Evolutionary conservation across 768 basidiomycete genomes (phyloP).

Genomic region (Boletus pseudopeckii): DNA sequence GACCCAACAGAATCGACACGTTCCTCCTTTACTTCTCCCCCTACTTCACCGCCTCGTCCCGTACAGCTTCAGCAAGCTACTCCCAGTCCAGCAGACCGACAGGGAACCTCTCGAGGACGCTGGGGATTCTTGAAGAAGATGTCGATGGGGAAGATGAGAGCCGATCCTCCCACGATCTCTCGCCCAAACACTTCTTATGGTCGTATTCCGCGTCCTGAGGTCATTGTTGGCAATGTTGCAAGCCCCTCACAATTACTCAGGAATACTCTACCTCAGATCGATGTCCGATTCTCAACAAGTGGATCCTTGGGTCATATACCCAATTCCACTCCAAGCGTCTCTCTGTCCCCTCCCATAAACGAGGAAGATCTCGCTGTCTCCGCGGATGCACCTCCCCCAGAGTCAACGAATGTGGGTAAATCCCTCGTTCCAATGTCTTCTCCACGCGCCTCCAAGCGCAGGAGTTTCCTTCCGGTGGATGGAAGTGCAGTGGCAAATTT

Average conservation of each 20-base stretch:
- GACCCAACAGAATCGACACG: slow-evolving; percentile 12
- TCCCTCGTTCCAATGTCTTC: slow-evolving; percentile 43
- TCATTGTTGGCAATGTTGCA: slow-evolving; percentile 18
- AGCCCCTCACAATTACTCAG: slow-evolving; percentile 32
- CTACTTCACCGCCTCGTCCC: slow-evolving; percentile 27
- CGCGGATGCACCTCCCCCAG: neutral
- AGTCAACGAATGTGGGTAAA: slow-evolving; percentile 12
- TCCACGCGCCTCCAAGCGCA: slow-evolving; percentile 60
- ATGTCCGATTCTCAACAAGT: slow-evolving; percentile 69
- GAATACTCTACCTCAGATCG: slow-evolving; percentile 55
- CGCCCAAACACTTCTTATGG: slow-evolving; percentile 36
- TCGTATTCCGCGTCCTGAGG: slow-evolving; percentile 16
- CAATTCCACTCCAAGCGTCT: slow-evolving; percentile 31
- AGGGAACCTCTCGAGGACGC: slow-evolving; percentile 43
- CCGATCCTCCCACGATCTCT: slow-evolving; percentile 47
- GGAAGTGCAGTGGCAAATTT: slow-evolving; percentile 58
- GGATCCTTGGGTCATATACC: slow-evolving; percentile 55
- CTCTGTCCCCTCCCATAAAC: slow-evolving; percentile 20
- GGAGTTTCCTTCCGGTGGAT: slow-evolving; percentile 88
- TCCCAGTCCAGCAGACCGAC: slow-evolving; percentile 26
- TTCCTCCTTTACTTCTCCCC: slow-evolving; percentile 27
- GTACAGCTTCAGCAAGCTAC: slow-evolving; percentile 11
- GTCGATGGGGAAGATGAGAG: slow-evolving; percentile 91
- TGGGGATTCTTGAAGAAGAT: slow-evolving; percentile 99
- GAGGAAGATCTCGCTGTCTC: slow-evolving; percentile 19